Base-by-base conservation (phyloP, 306 rosid species). In the Dalbergia cochinchinensis region DNA sequence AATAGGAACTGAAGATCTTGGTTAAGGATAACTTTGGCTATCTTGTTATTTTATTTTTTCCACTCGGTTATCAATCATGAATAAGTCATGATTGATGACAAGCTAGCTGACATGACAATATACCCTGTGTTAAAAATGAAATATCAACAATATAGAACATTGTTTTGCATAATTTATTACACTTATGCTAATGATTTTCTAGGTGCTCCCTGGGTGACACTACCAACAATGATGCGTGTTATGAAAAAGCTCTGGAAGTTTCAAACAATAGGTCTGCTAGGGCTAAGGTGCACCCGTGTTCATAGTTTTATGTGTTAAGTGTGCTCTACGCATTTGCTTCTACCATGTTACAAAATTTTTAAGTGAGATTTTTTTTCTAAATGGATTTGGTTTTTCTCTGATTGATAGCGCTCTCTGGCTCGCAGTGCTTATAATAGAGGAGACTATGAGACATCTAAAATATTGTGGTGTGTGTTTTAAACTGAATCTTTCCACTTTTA, bases 341-440 rank as follows among this genome's bases (percentile, higher is more conserved):
- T 60, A 62, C 42, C n/a, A 50, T 75, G 18, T 50, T 78, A 67
- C 12, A n/a, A 71, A 71, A 31, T 3, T 22, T 12, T 42, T 65
- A 67, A 22, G 3, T 11, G 19, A 71, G 53, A 14, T 66, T 45
- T 50, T 7, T 7, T 63, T 7, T 59, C 71, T 80, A 50, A 68
- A 78, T 33, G 41, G 15, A 58, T 64, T 48, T 58, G 13, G 41
- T 13, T 64, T 65, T 78, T 55, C 76, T 79, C 67, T 65, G 55
- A 11, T 79, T 87, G 78, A 57, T 89, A 95, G 99, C 85, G 97
- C 63, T 87, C 98, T 64, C 96, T 95, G 79, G 99, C 99, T 59
- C 97, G 94, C 61, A 92, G 88, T 90, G 99, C 99, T n/a, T 95
- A 95, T 84, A 90, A 90, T 78, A 92, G 96, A 88, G 99, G 97